Evolutionary conservation across 176 grass and related monocot genomes (phyloP).

Genomic region (Ampelocalamus luodianensis): DNA sequence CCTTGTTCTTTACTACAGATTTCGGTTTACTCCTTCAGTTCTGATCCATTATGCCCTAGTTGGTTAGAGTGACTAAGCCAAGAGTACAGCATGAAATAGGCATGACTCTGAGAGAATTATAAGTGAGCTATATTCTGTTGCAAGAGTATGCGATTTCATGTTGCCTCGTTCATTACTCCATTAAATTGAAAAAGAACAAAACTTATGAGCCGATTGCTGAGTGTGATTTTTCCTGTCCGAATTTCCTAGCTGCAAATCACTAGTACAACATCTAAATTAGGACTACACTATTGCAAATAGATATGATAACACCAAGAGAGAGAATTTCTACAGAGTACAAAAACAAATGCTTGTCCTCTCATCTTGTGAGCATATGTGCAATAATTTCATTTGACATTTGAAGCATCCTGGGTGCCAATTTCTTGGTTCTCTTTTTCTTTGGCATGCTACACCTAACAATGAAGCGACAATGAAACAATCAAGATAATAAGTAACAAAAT

Average conservation of each 20-base stretch:
- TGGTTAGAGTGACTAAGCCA: not conserved
- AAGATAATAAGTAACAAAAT: no score
- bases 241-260: not conserved
- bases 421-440: no score
- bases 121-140: constrained; percentile 2
- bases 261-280: not conserved
- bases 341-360: no score
- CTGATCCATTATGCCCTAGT: not conserved
- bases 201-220: not conserved
- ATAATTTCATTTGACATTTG: no score
- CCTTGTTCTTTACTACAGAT: not conserved
- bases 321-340: no score
- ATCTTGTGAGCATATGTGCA: no score
- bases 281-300: not conserved
- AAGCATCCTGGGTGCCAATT: no score
- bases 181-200: not conserved
- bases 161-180: not conserved
- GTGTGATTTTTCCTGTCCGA: not conserved
- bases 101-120: not conserved
- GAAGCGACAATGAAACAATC: no score
- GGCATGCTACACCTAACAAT: no score
- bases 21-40: not conserved
- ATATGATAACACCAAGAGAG: no score
- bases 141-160: not conserved
- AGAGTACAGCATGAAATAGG: not conserved